These are phyloP conservation scores for Eucommia ulmoides DNA, from an alignment of 257 asterid species.

Conservation along the genomic window DNA sequence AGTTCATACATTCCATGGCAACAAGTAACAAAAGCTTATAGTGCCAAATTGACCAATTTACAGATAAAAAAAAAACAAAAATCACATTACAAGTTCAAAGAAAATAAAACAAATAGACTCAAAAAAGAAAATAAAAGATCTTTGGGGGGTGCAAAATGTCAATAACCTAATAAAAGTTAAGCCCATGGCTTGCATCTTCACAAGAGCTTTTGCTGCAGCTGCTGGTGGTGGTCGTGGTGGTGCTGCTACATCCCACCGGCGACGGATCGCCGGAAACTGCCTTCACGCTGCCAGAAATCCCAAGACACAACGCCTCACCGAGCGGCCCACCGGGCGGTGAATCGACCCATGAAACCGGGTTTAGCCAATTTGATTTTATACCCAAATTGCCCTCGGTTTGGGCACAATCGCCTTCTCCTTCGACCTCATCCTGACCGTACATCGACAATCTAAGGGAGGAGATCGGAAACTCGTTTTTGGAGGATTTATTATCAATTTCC, in stretches of 20 bases:
- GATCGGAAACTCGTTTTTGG: constrained; percentile 18
- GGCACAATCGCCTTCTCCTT: constrained; percentile 11
- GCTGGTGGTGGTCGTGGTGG: constrained; percentile 23
- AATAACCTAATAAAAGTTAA: constrained; percentile 18
- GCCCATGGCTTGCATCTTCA: constrained; percentile 37
- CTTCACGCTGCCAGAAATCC: constrained; percentile 13
- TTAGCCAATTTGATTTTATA: constrained; percentile 13
- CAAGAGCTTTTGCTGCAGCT: constrained; percentile 39
- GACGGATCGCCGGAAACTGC: constrained; percentile 20
- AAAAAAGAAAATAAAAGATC: too few species aligned
- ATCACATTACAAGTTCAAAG: too few species aligned
- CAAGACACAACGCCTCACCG: constrained; percentile 63
- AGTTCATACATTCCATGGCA: too few species aligned
- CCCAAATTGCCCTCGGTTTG: constrained; percentile 12
- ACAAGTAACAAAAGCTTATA: too few species aligned
- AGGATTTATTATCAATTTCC: constrained; percentile 13
- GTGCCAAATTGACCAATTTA: too few species aligned
- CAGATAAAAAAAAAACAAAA: too few species aligned
- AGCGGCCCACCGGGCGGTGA: constrained; percentile 59
- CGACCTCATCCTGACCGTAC: constrained; percentile 23
- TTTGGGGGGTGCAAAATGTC: background rate
- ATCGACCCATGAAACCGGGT: constrained; percentile 28
- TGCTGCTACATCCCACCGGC: constrained; percentile 27
- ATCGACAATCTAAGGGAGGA: constrained; percentile 42
- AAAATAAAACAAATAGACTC: too few species aligned